Evolutionary conservation across 805 yeast genomes (phyloP).

Genomic region (Sugiyamaella valdiviana): DNA sequence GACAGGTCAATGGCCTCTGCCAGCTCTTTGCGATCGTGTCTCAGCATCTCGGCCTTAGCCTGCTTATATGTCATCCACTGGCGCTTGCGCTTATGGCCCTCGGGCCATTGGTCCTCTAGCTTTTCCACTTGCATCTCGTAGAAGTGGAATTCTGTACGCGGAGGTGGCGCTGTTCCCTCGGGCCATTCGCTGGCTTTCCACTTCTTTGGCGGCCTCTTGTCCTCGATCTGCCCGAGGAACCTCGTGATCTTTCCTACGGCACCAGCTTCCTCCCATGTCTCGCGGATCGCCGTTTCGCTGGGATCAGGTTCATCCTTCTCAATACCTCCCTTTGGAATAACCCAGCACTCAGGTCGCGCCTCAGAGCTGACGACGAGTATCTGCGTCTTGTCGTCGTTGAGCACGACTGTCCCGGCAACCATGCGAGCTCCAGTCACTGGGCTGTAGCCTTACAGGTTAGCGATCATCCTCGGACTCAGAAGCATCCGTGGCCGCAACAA

Average conservation of each 20-base stretch:
- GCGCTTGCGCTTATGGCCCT: conserved; percentile 52
- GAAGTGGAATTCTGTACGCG: conserved; percentile 82
- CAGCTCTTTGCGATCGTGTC: conserved; percentile 28
- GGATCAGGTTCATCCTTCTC: conserved; percentile 65
- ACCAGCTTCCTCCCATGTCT: conserved; percentile 98
- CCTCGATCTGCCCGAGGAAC: conserved; percentile 62
- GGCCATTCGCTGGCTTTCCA: conserved; percentile 31
- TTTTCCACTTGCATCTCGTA: conserved; percentile 64
- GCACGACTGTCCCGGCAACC: conserved; percentile 88
- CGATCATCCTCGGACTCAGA: neutral
- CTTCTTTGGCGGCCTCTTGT: conserved; percentile 45
- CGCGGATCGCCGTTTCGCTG: conserved; percentile 62
- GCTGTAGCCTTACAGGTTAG: conserved; percentile 36
- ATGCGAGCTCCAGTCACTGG: conserved; percentile 65
- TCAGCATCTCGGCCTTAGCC: conserved; percentile 29
- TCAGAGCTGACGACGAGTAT: conserved; percentile 78
- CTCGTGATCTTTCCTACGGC: conserved; percentile 56
- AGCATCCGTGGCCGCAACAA: neutral
- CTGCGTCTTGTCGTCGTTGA: conserved; percentile 48
- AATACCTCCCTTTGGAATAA: conserved; percentile 93
- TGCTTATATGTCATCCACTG: conserved; percentile 53
- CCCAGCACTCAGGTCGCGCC: conserved; percentile 66
- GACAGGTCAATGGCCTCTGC: conserved; percentile 28
- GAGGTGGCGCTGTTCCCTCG: conserved; percentile 36
- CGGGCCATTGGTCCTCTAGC: conserved; percentile 71